Conservation (phyloP, 176 grass and related monocot species). For the Oryza punctata region DNA sequence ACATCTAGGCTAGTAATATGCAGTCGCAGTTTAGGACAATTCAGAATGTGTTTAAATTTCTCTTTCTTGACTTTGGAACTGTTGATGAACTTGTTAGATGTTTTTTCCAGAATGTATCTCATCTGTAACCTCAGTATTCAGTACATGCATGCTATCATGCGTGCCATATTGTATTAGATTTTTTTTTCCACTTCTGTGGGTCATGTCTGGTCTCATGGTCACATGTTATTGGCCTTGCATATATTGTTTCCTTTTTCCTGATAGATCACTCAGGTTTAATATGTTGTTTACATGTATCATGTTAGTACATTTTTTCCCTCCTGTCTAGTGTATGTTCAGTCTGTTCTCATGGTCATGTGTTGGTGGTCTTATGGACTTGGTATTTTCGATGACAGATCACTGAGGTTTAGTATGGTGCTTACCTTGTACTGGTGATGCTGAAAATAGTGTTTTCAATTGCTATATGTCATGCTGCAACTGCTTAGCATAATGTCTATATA, state of each 20-base stretch:
- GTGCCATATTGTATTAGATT: no score
- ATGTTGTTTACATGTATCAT: not conserved
- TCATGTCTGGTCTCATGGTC: no score
- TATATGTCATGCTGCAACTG: not conserved
- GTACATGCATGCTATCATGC: not conserved
- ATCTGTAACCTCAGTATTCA: not conserved
- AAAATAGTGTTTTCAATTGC: slow-evolving; percentile 1
- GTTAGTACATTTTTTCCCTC: not conserved
- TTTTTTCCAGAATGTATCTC: not conserved
- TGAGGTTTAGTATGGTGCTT: not conserved
- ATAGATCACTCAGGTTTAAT: no score
- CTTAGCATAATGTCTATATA: not conserved
- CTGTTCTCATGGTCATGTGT: not conserved
- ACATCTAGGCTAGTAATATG: not conserved
- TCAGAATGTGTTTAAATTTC: not conserved
- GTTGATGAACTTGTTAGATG: not conserved
- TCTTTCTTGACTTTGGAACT: not conserved
- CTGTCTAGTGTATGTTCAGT: not conserved
- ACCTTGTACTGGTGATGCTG: not conserved
- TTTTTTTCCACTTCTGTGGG: no score
- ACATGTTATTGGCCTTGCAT: no score
- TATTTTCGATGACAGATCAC: not conserved
- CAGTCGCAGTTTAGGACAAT: not conserved
- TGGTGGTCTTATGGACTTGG: not conserved
- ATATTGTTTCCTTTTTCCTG: no score